These are phyloP conservation scores for Fusarium algeriense DNA, from an alignment of 2,329 filamentous ascomycete species.

Conservation along the genomic window DNA sequence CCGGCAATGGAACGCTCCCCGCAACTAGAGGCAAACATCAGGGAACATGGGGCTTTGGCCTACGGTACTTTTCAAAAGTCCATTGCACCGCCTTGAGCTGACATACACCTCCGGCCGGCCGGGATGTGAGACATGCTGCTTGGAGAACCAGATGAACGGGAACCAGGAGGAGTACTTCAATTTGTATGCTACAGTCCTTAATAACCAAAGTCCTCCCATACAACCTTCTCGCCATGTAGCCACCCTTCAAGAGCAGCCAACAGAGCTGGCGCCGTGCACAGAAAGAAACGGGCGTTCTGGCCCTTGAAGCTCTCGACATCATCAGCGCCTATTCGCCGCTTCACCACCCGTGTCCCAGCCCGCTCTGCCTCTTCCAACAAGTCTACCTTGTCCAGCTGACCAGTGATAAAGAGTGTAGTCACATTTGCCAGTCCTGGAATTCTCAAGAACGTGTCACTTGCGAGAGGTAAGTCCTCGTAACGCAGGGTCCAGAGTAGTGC, in stretches of 20 bases:
- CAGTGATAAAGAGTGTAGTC: constrained; percentile 75
- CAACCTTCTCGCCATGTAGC: constrained; percentile 66
- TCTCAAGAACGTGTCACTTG: constrained; percentile 67
- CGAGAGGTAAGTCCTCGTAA: constrained; percentile 71
- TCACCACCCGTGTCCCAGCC: constrained; percentile 51
- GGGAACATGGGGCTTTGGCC: neutral
- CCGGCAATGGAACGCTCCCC: constrained; percentile 29
- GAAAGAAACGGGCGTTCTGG: constrained; percentile 63
- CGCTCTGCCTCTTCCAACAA: constrained; percentile 52
- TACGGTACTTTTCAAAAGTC: neutral
- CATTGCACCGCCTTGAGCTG: constrained; percentile 31
- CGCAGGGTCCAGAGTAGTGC: constrained; percentile 77
- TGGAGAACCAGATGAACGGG: neutral
- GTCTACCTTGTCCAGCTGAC: constrained; percentile 52
- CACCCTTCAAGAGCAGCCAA: constrained; percentile 60
- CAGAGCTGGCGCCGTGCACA: constrained; percentile 61
- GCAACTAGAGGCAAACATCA: constrained; percentile 27
- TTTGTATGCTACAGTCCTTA: constrained; percentile 45
- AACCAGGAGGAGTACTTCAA: neutral
- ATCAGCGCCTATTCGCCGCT: constrained; percentile 54
- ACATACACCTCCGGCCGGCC: constrained; percentile 27
- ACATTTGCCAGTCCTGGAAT: constrained; percentile 64
- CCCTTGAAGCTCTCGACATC: constrained; percentile 59
- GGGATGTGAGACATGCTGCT: constrained; percentile 9
- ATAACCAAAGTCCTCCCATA: constrained; percentile 73